Evolutionary conservation across 2,329 filamentous ascomycete species (phyloP).

Genomic region (Phialocephala subalpina): DNA sequence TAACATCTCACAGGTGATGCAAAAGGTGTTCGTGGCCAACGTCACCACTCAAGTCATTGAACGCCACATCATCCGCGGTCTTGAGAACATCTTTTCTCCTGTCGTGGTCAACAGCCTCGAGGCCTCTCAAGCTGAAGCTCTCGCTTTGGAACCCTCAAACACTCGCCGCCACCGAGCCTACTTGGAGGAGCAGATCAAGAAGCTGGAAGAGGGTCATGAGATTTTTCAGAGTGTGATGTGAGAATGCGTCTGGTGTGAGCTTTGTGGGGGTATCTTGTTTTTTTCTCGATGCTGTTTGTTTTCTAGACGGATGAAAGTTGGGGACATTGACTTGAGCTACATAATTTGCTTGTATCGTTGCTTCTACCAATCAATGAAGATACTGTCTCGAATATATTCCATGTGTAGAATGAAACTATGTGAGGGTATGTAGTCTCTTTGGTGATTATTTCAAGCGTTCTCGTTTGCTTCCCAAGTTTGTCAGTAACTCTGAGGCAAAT

Average conservation of each 20-base stretch:
- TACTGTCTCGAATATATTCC: no score
- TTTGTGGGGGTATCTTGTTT: no score
- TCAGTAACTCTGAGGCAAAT: no score
- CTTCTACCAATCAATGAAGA: no score
- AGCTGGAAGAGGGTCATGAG: conserved; percentile 40
- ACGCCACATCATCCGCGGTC: conserved; percentile 42
- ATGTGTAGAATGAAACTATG: no score
- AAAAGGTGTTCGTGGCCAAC: conserved; percentile 46
- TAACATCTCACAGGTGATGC: conserved; percentile 37
- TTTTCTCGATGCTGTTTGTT: no score
- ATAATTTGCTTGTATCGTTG: no score
- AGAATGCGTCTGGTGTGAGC: background rate
- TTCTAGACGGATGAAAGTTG: no score
- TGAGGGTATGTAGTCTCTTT: no score
- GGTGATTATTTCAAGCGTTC: no score
- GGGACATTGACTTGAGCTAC: no score
- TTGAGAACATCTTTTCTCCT: conserved; percentile 43
- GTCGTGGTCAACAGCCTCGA: conserved; percentile 35
- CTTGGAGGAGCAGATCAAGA: conserved; percentile 40
- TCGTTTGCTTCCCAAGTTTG: no score
- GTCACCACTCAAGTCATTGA: conserved; percentile 46
- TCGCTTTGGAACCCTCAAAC: conserved; percentile 40
- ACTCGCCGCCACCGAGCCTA: conserved; percentile 35
- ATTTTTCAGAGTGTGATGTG: conserved; percentile 40
- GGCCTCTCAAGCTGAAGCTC: conserved; percentile 35